phyloP scores from a whole-genome alignment of 1,284 basidiomycete genomes.

The Phylloporus sp. region DNA sequence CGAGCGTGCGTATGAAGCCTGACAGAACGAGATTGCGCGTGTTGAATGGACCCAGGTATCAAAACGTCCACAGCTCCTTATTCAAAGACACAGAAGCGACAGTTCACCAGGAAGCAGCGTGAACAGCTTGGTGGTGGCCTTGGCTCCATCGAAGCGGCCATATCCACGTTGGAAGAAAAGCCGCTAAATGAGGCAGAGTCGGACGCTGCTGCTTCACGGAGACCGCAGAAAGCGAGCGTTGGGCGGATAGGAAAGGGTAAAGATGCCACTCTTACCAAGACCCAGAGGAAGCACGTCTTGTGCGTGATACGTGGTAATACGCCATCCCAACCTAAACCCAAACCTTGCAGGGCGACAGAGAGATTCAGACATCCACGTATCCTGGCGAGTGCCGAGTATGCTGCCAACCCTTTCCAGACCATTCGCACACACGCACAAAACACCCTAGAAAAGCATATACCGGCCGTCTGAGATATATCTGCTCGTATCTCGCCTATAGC shows the following conservation, averaged over 20 bases:
- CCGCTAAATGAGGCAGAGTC: slow-evolving; percentile 33
- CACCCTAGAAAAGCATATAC: slow-evolving; percentile 66
- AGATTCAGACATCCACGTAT: slow-evolving; percentile 76
- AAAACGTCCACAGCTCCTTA: slow-evolving; percentile 63
- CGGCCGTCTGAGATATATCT: slow-evolving; percentile 1
- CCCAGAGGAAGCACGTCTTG: slow-evolving; percentile 76
- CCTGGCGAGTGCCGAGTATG: slow-evolving; percentile 70
- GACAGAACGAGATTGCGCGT: background rate
- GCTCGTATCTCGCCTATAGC: no score
- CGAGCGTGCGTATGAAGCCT: slow-evolving; percentile 55
- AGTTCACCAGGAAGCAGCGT: slow-evolving; percentile 74
- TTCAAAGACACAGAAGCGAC: slow-evolving; percentile 78
- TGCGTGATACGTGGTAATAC: slow-evolving; percentile 50
- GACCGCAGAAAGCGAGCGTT: slow-evolving; percentile 39
- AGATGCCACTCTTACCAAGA: slow-evolving; percentile 63
- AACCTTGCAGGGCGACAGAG: slow-evolving; percentile 64
- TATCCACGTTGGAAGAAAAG: slow-evolving; percentile 59
- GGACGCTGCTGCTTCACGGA: slow-evolving; percentile 7
- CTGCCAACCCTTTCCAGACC: slow-evolving; percentile 77
- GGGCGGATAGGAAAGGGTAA: slow-evolving; percentile 78
- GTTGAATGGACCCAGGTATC: slow-evolving; percentile 53
- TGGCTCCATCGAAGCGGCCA: slow-evolving; percentile 62
- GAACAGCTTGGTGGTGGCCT: slow-evolving; percentile 74
- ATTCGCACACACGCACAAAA: slow-evolving; percentile 84
- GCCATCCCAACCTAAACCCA: slow-evolving; percentile 14